Percentiles rank a stretch among this genome's conserved stretches.
Conservation (phyloP, 2,329 filamentous ascomycete genomes). For the Apiospora phragmitis region DNA sequence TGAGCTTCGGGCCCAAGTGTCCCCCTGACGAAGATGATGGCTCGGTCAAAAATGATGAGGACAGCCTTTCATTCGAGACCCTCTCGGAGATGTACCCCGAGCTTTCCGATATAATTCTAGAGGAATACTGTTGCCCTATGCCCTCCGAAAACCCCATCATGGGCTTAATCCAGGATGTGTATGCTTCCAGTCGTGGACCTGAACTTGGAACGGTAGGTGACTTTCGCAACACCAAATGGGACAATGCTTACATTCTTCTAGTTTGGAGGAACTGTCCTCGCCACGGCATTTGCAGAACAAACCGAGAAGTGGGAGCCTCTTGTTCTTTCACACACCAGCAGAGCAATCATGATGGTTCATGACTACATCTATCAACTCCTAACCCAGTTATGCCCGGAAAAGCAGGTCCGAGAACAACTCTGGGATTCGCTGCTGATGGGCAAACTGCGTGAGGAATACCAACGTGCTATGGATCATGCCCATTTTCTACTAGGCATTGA, state of each 20-base stretch:
- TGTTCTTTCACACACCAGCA: conserved; percentile 48
- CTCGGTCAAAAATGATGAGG: background rate
- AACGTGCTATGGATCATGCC: conserved; percentile 47
- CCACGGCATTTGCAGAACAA: conserved; percentile 52
- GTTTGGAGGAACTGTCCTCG: conserved; percentile 42
- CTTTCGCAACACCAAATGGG: background rate
- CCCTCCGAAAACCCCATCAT: conserved; percentile 34
- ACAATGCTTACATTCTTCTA: conserved; percentile 8
- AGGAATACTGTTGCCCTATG: conserved; percentile 24
- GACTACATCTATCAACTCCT: conserved; percentile 50
- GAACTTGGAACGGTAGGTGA: conserved; percentile 51
- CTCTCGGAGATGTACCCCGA: conserved; percentile 11
- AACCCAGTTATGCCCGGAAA: conserved; percentile 42
- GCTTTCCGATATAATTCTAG: conserved; percentile 23
- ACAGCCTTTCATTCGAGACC: background rate
- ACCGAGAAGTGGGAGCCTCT: conserved; percentile 53
- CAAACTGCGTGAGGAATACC: conserved; percentile 46
- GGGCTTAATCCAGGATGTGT: conserved; percentile 38
- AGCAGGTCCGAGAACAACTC: conserved; percentile 31
- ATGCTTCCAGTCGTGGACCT: conserved; percentile 46
- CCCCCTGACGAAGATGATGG: background rate
- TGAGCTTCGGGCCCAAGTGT: conserved; percentile 9
- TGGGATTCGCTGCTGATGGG: conserved; percentile 45
- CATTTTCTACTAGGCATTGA: conserved; percentile 55
- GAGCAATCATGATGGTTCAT: conserved; percentile 53